phyloP scores from a whole-genome alignment of 2,329 filamentous ascomycete genomes.

The Fusarium agapanthi region DNA sequence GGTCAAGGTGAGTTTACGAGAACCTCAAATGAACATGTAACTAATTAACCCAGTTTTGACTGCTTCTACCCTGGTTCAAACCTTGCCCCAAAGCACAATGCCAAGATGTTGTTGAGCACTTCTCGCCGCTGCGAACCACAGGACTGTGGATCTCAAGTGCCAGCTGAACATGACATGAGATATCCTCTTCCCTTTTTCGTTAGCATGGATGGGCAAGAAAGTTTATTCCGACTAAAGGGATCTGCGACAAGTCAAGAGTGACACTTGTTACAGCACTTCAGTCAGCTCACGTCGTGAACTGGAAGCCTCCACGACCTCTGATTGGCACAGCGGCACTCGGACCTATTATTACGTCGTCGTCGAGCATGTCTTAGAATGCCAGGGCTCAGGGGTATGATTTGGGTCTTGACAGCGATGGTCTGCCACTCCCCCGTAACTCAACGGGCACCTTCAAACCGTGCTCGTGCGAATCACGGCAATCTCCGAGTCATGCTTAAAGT shows the following conservation, averaged over 20 bases:
- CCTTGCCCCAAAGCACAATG: not conserved
- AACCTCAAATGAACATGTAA: not conserved
- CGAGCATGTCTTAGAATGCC: conserved; percentile 5
- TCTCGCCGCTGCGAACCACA: not conserved
- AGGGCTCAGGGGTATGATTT: not conserved
- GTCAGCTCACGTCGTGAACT: conserved; percentile 4
- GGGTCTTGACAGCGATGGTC: not conserved
- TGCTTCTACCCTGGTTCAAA: not conserved
- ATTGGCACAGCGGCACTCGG: conserved; percentile 7
- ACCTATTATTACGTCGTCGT: not conserved
- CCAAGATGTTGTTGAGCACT: not conserved
- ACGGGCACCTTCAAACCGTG: not conserved
- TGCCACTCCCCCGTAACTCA: not conserved
- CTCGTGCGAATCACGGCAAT: not conserved
- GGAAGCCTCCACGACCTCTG: not conserved
- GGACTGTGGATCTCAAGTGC: not conserved
- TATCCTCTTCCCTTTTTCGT: not conserved
- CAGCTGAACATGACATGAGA: not conserved
- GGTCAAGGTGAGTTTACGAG: conserved; percentile 1
- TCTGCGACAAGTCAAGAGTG: not conserved
- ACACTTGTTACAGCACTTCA: not conserved
- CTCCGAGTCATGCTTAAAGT: not conserved
- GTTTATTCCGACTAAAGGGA: not conserved
- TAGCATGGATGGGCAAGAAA: not conserved
- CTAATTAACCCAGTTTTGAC: conserved; percentile 2